Evolutionary conservation across 176 grass and related monocot species (phyloP).

Genomic region (Carex kokanica): DNA sequence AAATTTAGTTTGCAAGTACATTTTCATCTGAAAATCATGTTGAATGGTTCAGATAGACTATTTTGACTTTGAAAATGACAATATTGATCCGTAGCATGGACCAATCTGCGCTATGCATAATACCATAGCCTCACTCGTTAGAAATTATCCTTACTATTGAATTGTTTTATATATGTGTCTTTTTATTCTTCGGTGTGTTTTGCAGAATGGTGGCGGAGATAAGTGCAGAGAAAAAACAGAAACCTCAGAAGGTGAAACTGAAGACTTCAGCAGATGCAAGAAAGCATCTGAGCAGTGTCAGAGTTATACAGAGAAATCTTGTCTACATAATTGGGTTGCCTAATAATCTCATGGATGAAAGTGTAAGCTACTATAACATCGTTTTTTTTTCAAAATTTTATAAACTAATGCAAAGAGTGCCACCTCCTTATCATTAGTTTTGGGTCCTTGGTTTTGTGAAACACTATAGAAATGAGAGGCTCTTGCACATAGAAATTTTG

Average conservation of each 20-base stretch:
- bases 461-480: not conserved
- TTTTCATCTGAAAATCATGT: too few relatives aligned
- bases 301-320: slow-evolving; percentile 94
- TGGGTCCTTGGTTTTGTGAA: not conserved
- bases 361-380: slow-evolving; percentile 38
- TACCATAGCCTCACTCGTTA: too few relatives aligned
- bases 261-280: slow-evolving; percentile 69
- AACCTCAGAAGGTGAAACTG: slow-evolving; percentile 64
- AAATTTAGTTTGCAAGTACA: too few relatives aligned
- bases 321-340: slow-evolving; percentile 96
- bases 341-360: slow-evolving; percentile 78
- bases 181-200: not conserved
- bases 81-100: too few relatives aligned
- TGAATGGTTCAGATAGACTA: too few relatives aligned
- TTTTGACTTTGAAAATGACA: too few relatives aligned
- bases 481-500: not conserved
- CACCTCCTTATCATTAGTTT: not conserved
- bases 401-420: not conserved
- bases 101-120: too few relatives aligned
- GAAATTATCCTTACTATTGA: not conserved
- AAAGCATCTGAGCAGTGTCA: slow-evolving; percentile 84
- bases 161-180: not conserved
- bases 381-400: not conserved
- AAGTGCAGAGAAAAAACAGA: slow-evolving; percentile 77
- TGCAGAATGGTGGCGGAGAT: slow-evolving; percentile 66